phyloP scores from a whole-genome alignment of 108 stramenopile genomes.

The Cyclotella cryptica region DNA sequence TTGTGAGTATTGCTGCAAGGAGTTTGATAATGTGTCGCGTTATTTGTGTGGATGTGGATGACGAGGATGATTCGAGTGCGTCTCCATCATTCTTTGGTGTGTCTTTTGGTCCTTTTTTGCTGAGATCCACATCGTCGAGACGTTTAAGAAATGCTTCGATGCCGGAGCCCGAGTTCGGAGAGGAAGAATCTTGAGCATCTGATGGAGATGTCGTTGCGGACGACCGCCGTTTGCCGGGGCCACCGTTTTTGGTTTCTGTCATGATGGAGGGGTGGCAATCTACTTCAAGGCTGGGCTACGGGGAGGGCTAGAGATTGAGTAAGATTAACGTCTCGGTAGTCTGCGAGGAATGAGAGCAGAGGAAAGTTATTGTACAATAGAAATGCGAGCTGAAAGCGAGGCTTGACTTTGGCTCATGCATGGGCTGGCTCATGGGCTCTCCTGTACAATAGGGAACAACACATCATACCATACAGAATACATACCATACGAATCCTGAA shows the following conservation, averaged over 20 bases:
- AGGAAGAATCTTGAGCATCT: no score
- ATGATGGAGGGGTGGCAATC: not conserved
- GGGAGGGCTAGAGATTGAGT: no score
- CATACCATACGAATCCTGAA: no score
- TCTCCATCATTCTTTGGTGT: not conserved
- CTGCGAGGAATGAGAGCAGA: no score
- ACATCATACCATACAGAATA: no score
- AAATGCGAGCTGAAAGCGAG: no score
- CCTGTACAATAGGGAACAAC: no score
- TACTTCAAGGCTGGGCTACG: not conserved
- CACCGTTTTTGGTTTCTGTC: conserved; percentile 2
- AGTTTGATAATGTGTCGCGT: conserved; percentile 3
- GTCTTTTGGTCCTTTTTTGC: not conserved
- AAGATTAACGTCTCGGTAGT: no score
- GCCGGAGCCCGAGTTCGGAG: not conserved
- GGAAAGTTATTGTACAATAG: no score
- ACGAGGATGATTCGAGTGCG: conserved; percentile 21
- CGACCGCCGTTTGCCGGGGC: not conserved
- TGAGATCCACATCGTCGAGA: conserved; percentile 40
- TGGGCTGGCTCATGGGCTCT: no score
- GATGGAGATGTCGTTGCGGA: not conserved
- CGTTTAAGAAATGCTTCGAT: conserved; percentile 39
- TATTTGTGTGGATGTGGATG: conserved; percentile 22
- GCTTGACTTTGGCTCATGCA: no score
- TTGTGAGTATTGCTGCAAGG: not conserved